Base-by-base conservation (phyloP, 2,329 filamentous ascomycete species). In the Cladophialophora chaetospira region DNA sequence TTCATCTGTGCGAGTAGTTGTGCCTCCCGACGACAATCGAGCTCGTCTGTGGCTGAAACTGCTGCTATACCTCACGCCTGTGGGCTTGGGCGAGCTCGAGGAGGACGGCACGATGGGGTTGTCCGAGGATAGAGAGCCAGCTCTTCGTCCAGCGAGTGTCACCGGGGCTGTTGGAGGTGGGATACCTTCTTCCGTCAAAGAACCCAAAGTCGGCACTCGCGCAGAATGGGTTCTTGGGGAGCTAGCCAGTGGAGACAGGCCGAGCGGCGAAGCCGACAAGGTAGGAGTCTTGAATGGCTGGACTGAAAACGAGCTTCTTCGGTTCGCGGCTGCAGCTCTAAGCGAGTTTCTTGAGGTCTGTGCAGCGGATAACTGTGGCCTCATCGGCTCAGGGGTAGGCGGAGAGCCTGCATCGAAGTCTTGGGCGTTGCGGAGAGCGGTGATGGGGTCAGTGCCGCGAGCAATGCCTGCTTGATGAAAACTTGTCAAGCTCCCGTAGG, bases 271-370 rank as follows among this genome's bases (percentile, higher is more conserved):
- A 3, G 89, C 91, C 2, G 92, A 96, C n/a, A 97, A 78, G 1
- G 93, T 95, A 9, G 93, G 93, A 11, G 92, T 90, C 73, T 99
- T 99, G 78, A 99, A 99, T 0, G 93, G 92, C 66, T 95, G 90
- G 67, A 97, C 96, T 0, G 90, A 95, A 19, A 96, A 84, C 0
- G 91, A 97, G 5, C 89, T 87, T 51, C 91, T 84, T 65, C 91
- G 83, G 51, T 80, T 80, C 45, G 81, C 75, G 19, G 73, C 68
- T 11, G 76, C 72, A 5, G 77, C 77, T 35, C 77, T 74, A 55
- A 77, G 72, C 51, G 74, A 80, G 55, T 73, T 78, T 67, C 76
- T 82, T 63, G 74, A 79, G 5, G 73, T 74, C 58, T 79, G 76
- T 13, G 71, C 71, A 19, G 69, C 73, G 43, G 78, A 68, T 59